Percentiles rank a stretch among this genome's conserved stretches.
These are phyloP conservation scores for Sedum album DNA, from an alignment of 164 flowering plant genomes.

Conservation along the genomic window DNA sequence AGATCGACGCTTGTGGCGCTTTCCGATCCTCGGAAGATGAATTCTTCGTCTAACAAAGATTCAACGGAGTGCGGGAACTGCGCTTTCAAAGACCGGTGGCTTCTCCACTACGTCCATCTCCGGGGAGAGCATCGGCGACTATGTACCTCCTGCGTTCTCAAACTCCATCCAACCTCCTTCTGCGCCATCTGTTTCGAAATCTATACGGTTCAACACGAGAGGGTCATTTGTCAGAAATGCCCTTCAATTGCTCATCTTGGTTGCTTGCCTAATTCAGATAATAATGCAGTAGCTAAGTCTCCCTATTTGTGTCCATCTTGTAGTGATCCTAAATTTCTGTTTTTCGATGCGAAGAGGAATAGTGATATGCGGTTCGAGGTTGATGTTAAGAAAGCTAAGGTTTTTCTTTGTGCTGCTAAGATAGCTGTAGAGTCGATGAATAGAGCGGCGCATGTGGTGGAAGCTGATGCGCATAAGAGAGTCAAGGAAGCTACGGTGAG, in stretches of 20 bases:
- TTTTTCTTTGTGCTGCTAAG: constrained; percentile 43
- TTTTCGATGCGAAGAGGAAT: constrained; percentile 22
- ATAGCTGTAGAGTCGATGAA: constrained; percentile 47
- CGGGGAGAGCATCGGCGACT: constrained; percentile 20
- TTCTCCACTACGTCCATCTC: constrained; percentile 24
- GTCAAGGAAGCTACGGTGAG: constrained; percentile 51
- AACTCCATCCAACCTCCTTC: constrained; percentile 25
- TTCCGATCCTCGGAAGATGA: not conserved
- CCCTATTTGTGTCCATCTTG: constrained; percentile 35
- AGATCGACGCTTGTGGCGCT: too few relatives aligned
- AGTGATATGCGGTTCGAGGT: constrained; percentile 11
- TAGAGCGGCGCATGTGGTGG: constrained; percentile 30
- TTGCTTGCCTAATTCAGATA: constrained; percentile 13
- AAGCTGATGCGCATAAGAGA: constrained; percentile 43
- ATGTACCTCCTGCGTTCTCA: constrained; percentile 37
- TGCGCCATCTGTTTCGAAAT: constrained; percentile 24
- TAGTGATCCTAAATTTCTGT: constrained; percentile 25
- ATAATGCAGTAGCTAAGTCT: not conserved
- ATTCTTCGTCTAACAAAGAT: not conserved
- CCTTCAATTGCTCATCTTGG: constrained; percentile 21
- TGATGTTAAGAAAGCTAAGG: constrained; percentile 30
- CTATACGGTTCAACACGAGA: constrained; percentile 10
- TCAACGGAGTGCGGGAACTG: not conserved
- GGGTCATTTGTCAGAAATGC: constrained; percentile 23
- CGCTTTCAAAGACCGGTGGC: not conserved